phyloP scores from a whole-genome alignment of 164 flowering plant species.

The Aristolochia contorta region DNA sequence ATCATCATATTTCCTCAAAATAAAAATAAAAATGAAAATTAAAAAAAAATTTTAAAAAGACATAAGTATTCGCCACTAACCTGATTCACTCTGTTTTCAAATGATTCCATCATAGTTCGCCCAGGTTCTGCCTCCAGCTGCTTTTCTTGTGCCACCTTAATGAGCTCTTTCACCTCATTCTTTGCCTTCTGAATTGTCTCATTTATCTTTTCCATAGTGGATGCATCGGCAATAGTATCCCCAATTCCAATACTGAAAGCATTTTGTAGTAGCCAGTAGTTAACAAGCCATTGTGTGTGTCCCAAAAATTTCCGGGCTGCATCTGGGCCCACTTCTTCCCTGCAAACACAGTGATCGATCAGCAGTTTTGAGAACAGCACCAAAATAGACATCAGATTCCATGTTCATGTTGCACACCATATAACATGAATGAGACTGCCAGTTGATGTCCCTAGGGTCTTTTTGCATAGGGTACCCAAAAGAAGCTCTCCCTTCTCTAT shows the following conservation, averaged over 20 bases:
- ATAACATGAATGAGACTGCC: slow-evolving; percentile 99
- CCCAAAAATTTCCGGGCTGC: slow-evolving; percentile 98
- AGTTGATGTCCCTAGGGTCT: slow-evolving; percentile 83
- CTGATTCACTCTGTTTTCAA: slow-evolving; percentile 98
- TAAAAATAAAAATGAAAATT: too few relatives aligned
- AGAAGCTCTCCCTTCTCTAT: slow-evolving; percentile 92
- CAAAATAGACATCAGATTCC: neutral
- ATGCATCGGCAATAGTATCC: slow-evolving; percentile 95
- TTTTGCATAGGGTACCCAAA: slow-evolving; percentile 94
- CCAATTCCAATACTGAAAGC: slow-evolving; percentile 97
- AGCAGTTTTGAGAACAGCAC: neutral
- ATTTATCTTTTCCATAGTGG: slow-evolving; percentile 89
- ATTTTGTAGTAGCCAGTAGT: slow-evolving; percentile 95
- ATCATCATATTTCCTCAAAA: neutral
- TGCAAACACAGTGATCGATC: slow-evolving; percentile 17
- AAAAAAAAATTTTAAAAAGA: too few relatives aligned
- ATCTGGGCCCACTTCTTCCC: slow-evolving; percentile 99
- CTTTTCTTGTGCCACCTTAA: slow-evolving; percentile 57
- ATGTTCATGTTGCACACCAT: slow-evolving; percentile 38
- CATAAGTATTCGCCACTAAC: slow-evolving; percentile 9
- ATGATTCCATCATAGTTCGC: slow-evolving; percentile 94
- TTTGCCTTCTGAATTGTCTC: slow-evolving; percentile 86
- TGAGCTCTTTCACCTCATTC: slow-evolving; percentile 79
- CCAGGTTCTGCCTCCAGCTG: slow-evolving; percentile 93
- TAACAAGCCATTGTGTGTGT: slow-evolving; percentile 99